Conservation (phyloP, 2,329 filamentous ascomycete genomes). For the Botrytis sinoallii region DNA sequence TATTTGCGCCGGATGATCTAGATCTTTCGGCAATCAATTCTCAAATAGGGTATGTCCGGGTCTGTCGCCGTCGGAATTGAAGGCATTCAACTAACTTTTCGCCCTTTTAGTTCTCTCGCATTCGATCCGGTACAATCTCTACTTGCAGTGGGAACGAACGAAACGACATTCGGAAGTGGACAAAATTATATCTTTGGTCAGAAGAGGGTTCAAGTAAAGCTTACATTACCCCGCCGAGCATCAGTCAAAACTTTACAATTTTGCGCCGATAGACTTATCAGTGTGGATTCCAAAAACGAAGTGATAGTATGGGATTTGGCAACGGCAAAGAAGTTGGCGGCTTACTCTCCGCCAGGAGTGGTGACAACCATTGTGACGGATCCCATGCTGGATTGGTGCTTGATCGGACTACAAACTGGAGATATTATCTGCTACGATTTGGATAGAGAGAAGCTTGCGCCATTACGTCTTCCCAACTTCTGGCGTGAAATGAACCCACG, state of each 20-base stretch:
- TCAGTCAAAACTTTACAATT: constrained; percentile 80
- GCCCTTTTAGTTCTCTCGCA: constrained; percentile 63
- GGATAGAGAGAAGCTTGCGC: constrained; percentile 72
- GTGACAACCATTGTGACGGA: constrained; percentile 76
- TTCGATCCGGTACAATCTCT: constrained; percentile 95
- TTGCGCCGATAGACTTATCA: constrained; percentile 79
- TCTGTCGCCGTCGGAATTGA: background rate
- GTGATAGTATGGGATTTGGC: constrained; percentile 79
- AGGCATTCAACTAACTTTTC: constrained; percentile 20
- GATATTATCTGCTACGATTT: constrained; percentile 92
- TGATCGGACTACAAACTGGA: constrained; percentile 77
- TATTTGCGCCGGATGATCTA: constrained; percentile 82
- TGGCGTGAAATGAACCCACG: constrained; percentile 74
- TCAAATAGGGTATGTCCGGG: constrained; percentile 56
- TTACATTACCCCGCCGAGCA: constrained; percentile 67
- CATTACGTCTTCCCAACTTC: constrained; percentile 81
- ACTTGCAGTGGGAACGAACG: constrained; percentile 84
- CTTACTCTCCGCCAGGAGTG: constrained; percentile 72
- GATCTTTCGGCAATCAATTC: constrained; percentile 79
- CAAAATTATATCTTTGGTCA: constrained; percentile 88
- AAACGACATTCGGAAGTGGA: constrained; percentile 80
- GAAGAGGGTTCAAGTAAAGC: constrained; percentile 71
- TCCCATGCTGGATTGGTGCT: constrained; percentile 88
- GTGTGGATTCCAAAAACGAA: constrained; percentile 82
- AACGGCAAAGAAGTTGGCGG: constrained; percentile 61